Percentiles rank a stretch among this genome's conserved stretches.
Evolutionary conservation across 805 yeast genomes (phyloP).

Genomic region (Yamadazyma kitorensis): DNA sequence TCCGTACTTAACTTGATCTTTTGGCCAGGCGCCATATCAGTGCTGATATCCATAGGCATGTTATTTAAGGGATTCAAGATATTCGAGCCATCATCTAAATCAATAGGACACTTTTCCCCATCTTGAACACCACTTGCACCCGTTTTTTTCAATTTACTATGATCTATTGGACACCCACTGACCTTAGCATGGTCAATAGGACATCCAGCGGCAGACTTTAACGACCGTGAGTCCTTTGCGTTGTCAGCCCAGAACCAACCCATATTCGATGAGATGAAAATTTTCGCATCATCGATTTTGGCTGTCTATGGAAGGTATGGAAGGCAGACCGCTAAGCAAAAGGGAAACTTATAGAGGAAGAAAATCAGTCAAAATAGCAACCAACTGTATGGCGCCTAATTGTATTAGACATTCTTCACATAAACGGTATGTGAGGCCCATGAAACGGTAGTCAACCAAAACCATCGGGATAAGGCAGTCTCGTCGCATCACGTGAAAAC

Average conservation of each 20-base stretch:
- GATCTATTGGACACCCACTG: slow-evolving; percentile 21
- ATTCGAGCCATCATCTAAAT: slow-evolving; percentile 31
- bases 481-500: too few relatives aligned
- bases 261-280: slow-evolving; percentile 41
- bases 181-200: slow-evolving; percentile 28
- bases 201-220: slow-evolving; percentile 19
- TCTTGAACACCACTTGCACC: slow-evolving; percentile 7
- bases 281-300: slow-evolving; percentile 6
- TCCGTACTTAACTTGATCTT: slow-evolving; percentile 74
- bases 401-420: background rate
- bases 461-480: too few relatives aligned
- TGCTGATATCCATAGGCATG: slow-evolving; percentile 76
- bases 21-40: slow-evolving; percentile 76
- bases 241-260: slow-evolving; percentile 88
- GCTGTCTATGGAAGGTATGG: background rate
- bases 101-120: slow-evolving; percentile 6
- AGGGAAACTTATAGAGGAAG: background rate
- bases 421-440: too few relatives aligned
- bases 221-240: background rate
- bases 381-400: background rate
- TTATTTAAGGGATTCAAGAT: slow-evolving; percentile 78
- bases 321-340: background rate
- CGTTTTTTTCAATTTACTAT: slow-evolving; percentile 21
- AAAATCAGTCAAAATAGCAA: background rate
- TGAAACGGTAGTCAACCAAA: too few relatives aligned